Base-by-base conservation (phyloP, 1,139 yeast genomes). In the Pichia terricola region DNA sequence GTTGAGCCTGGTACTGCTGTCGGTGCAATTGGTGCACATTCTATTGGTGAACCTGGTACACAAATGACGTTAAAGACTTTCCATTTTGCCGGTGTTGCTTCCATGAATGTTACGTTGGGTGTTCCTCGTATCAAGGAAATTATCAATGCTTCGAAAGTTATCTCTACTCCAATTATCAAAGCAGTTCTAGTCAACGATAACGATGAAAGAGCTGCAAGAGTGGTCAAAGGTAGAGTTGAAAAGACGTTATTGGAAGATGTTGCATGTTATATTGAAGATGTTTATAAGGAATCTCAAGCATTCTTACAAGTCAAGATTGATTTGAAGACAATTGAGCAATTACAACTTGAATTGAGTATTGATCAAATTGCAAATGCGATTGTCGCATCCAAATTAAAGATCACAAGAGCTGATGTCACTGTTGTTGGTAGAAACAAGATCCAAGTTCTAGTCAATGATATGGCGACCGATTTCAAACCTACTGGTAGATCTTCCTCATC, bases 1-100 rank as follows among this genome's bases (percentile, higher is more conserved):
- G 97, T 94, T 26, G 99, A 94, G 62, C 98, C 99, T 1, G 99
- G 98, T 52, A 91, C 98, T 7, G 98, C 99, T 3, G 98, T 91
- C 41, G 98, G 98, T 53, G 98, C 98, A 16, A 89, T 91, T 67
- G 98, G 98, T 52, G 98, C 98, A 0, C 98, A 91, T 60, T 86
- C 96, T 34, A 91, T 91, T 69, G 98, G 98, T 68, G 98, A 91
- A 61, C 98, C 98, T 9, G 98, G 98, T 66, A 91, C 98, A 1
- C 98, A 91, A 66, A 91, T 91, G 98, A 91, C 98, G 8, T 74
- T 91, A 66, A 91, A 91, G 67, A 91, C 98, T 59, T 91, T 91
- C 86, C 98, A 91, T 71, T 91, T 91, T 73, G 98, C 98, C 57
- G 98, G 98, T 72, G 98, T 91, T 48, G 98, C 98, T 32, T 85